Evolutionary conservation across 176 grass and related monocot genomes (phyloP).

Genomic region (Thalia dealbata): DNA sequence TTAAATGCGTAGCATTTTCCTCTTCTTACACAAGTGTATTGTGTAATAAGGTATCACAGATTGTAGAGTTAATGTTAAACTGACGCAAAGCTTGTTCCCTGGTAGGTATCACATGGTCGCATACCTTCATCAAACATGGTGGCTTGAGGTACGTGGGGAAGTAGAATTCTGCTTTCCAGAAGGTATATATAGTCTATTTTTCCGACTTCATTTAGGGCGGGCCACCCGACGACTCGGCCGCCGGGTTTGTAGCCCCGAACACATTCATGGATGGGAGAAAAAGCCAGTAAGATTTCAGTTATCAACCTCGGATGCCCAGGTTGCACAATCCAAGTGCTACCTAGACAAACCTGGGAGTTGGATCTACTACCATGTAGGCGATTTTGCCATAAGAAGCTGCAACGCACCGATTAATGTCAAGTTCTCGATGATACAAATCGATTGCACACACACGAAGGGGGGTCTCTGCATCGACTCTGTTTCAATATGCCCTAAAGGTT

Average conservation of each 20-base stretch:
- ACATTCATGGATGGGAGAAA: constrained; percentile 76
- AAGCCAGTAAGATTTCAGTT: constrained; percentile 73
- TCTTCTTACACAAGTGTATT: too few species aligned
- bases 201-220: constrained; percentile 71
- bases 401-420: constrained; percentile 52
- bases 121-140: constrained; percentile 97
- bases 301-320: constrained; percentile 64
- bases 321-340: constrained; percentile 50
- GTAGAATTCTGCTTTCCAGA: constrained; percentile 78
- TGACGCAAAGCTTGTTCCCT: constrained; percentile 21
- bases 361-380: constrained; percentile 79
- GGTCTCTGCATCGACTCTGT: constrained; percentile 78
- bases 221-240: constrained; percentile 61
- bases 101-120: constrained; percentile 76
- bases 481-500: constrained; percentile 57
- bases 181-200: constrained; percentile 70
- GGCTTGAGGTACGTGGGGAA: constrained; percentile 83
- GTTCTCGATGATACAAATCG: constrained; percentile 94
- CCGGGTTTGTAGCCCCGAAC: constrained; percentile 55
- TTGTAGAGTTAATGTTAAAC: too few species aligned
- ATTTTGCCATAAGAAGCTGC: constrained; percentile 48
- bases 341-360: constrained; percentile 57
- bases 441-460: constrained; percentile 90
- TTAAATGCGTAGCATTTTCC: too few species aligned
- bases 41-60: too few species aligned